Conservation (phyloP, 805 yeast species). For the Myxozyma geophila region DNA sequence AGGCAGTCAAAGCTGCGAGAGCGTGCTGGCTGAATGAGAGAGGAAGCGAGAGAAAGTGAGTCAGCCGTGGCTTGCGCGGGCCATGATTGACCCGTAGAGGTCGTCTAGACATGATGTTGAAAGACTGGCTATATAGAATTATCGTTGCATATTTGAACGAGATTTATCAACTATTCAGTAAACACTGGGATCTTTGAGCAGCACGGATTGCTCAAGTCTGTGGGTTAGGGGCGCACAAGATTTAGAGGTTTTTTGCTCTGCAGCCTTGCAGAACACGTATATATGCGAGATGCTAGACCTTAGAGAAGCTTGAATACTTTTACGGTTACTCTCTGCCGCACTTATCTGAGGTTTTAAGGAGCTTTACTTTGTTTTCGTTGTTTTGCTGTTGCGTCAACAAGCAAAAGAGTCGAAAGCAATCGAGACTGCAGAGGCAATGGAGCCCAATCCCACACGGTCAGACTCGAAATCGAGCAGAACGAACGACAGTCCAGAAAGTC, state of each 20-base stretch:
- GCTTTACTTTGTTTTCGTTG: too few relatives aligned
- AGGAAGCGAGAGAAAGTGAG: constrained; percentile 27
- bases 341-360: too few relatives aligned
- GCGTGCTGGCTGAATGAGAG: constrained; percentile 15
- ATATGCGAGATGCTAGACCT: too few relatives aligned
- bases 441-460: too few relatives aligned
- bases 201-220: neutral
- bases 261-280: neutral
- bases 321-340: too few relatives aligned
- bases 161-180: neutral
- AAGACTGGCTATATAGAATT: neutral
- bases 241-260: neutral
- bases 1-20: neutral
- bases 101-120: neutral
- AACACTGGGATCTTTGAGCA: neutral
- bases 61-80: constrained; percentile 11
- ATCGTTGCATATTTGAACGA: neutral
- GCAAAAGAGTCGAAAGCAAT: too few relatives aligned
- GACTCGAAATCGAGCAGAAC: too few relatives aligned
- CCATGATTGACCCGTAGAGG: neutral
- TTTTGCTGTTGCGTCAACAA: too few relatives aligned
- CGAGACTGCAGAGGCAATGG: too few relatives aligned
- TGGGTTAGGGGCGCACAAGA: constrained; percentile 9
- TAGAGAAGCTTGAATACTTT: too few relatives aligned
- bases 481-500: too few relatives aligned